A percentile compares a stretch with the other conserved stretches of the same genome.
Conservation (phyloP, 345 rosid species). For the Citrus maxima region DNA sequence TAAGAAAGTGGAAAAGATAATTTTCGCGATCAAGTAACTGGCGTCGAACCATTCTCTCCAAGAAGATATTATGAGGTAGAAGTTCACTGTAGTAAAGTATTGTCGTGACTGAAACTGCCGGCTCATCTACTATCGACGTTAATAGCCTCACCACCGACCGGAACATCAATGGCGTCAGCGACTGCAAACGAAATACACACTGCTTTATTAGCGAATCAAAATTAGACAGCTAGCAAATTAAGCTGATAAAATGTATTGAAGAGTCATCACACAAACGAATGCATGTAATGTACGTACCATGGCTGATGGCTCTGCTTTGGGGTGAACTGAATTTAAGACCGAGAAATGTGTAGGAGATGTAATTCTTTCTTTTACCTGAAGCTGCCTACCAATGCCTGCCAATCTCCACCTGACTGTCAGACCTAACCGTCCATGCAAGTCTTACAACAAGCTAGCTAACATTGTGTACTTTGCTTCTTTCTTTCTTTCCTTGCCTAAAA, state of each 20-base stretch:
- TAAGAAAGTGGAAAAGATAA: constrained; percentile 50
- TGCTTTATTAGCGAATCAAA: too few relatives aligned
- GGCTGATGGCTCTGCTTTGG: background rate
- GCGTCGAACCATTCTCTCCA: constrained; percentile 42
- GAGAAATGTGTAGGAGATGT: background rate
- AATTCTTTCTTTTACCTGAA: background rate
- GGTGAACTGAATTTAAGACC: background rate
- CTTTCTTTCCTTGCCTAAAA: too few relatives aligned
- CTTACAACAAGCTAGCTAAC: background rate
- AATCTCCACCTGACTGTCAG: constrained; percentile 33
- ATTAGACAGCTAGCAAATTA: too few relatives aligned
- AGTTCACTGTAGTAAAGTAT: constrained; percentile 44
- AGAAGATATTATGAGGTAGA: constrained; percentile 37
- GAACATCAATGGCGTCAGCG: constrained; percentile 38
- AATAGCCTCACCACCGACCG: constrained; percentile 38
- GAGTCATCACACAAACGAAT: background rate
- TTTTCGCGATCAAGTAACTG: constrained; percentile 41
- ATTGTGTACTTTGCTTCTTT: too few relatives aligned
- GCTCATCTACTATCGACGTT: constrained; percentile 26
- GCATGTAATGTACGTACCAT: constrained; percentile 25
- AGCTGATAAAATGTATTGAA: too few relatives aligned
- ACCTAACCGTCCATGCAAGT: constrained; percentile 31
- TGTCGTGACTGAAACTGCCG: constrained; percentile 40
- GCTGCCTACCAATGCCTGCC: constrained; percentile 10
- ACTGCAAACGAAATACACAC: constrained; percentile 22